Evolutionary conservation across 805 yeast genomes (phyloP).

Genomic region (Wickerhamiella siamensis): DNA sequence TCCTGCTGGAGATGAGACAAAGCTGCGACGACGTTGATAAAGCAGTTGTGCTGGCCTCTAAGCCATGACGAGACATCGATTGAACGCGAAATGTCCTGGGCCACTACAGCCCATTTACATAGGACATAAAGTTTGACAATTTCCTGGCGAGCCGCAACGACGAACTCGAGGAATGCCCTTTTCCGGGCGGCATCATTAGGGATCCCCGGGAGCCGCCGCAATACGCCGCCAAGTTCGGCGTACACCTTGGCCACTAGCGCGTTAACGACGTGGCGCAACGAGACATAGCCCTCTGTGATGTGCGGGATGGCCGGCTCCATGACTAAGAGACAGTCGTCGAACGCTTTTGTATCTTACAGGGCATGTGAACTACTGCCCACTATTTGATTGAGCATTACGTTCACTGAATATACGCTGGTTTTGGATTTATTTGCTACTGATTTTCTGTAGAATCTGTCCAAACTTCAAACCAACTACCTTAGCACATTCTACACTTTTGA

Average conservation of each 20-base stretch:
- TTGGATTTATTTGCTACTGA: too few species aligned
- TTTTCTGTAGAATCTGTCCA: too few species aligned
- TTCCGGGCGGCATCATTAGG: constrained; percentile 52
- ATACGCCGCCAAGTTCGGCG: constrained; percentile 42
- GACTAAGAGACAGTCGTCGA: neutral
- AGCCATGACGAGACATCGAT: constrained; percentile 86
- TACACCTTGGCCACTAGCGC: constrained; percentile 48
- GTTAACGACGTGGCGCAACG: constrained; percentile 44
- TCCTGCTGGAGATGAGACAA: constrained; percentile 54
- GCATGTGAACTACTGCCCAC: too few species aligned
- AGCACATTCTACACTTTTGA: too few species aligned
- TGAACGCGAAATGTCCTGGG: constrained; percentile 54
- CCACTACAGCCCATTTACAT: constrained; percentile 72
- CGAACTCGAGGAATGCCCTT: constrained; percentile 47
- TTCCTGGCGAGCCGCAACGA: constrained; percentile 66
- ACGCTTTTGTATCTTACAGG: neutral
- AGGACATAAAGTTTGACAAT: constrained; percentile 73
- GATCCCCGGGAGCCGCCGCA: constrained; percentile 44
- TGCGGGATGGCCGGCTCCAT: constrained; percentile 45
- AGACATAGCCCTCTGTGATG: constrained; percentile 53
- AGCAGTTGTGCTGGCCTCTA: constrained; percentile 60
- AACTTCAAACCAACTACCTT: too few species aligned
- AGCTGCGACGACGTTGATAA: constrained; percentile 46
- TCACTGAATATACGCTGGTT: too few species aligned
- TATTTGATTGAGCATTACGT: too few species aligned